Percentiles rank a stretch among this genome's conserved stretches.
Evolutionary conservation across 2,329 filamentous ascomycete genomes (phyloP).

Genomic region (Gliomastix tumulicola): DNA sequence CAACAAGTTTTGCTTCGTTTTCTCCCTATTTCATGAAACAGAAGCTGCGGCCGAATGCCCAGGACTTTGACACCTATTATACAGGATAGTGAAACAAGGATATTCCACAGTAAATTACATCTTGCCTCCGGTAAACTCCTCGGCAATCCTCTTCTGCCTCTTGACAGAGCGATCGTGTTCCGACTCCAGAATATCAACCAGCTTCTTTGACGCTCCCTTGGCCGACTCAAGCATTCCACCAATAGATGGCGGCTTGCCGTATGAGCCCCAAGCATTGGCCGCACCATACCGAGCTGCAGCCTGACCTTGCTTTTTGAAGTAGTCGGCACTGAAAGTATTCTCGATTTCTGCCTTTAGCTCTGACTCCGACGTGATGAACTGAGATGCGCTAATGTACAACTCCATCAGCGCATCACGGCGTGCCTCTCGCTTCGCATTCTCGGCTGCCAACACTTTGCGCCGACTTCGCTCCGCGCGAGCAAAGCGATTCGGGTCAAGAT

Average conservation of each 20-base stretch:
- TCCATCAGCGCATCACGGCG: conserved; percentile 71
- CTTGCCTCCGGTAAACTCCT: conserved; percentile 54
- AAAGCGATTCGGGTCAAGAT: conserved; percentile 58
- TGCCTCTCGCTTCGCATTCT: conserved; percentile 42
- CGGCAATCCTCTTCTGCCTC: conserved; percentile 48
- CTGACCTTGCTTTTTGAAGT: conserved; percentile 32
- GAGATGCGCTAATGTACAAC: conserved; percentile 80
- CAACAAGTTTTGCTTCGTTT: too few species aligned
- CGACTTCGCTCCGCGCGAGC: conserved; percentile 39
- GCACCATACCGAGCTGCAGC: conserved; percentile 20
- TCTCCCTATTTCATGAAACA: too few species aligned
- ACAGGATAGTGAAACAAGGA: too few species aligned
- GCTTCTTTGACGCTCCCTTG: conserved; percentile 23
- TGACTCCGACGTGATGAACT: conserved; percentile 78
- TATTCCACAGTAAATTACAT: too few species aligned
- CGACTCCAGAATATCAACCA: conserved; percentile 25
- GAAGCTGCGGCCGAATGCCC: too few species aligned
- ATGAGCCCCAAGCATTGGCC: conserved; percentile 46
- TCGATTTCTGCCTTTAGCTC: conserved; percentile 72
- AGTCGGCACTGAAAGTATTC: conserved; percentile 62
- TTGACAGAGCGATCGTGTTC: conserved; percentile 37
- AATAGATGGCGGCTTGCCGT: conserved; percentile 37
- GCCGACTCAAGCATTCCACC: conserved; percentile 32
- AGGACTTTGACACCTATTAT: too few species aligned
- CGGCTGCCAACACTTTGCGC: conserved; percentile 33